Conservation (phyloP, 1,284 basidiomycete species). For the Boletus smithii region DNA sequence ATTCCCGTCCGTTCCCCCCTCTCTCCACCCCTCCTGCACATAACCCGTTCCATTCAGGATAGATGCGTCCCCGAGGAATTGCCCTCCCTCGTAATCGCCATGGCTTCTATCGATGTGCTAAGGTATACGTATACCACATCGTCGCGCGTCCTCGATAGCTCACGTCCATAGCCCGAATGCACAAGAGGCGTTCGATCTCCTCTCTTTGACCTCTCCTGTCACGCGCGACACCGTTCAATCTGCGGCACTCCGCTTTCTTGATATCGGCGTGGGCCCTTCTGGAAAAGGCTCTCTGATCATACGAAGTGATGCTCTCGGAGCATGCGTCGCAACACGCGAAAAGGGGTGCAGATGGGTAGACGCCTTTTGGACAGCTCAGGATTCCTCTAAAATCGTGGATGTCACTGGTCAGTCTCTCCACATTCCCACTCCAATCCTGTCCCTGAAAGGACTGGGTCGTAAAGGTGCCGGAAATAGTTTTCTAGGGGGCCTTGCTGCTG, state of each 20-base stretch:
- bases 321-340: slow-evolving; percentile 54
- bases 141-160: slow-evolving; percentile 6
- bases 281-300: slow-evolving; percentile 65
- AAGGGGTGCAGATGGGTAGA: slow-evolving; percentile 63
- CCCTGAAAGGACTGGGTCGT: slow-evolving; percentile 1
- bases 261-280: slow-evolving; percentile 50
- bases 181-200: slow-evolving; percentile 65
- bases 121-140: slow-evolving; percentile 45
- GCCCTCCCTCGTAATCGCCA: slow-evolving; percentile 58
- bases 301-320: slow-evolving; percentile 74
- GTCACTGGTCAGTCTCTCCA: slow-evolving; percentile 63
- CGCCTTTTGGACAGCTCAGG: slow-evolving; percentile 63
- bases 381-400: slow-evolving; percentile 63
- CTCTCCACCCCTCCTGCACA: not conserved
- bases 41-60: slow-evolving; percentile 44
- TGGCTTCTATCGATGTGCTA: slow-evolving; percentile 61
- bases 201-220: slow-evolving; percentile 51
- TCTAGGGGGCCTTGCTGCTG: slow-evolving; percentile 79
- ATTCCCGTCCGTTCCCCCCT: slow-evolving; percentile 59
- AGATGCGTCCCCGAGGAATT: slow-evolving; percentile 79
- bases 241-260: slow-evolving; percentile 57
- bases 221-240: slow-evolving; percentile 53
- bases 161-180: slow-evolving; percentile 62
- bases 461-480: slow-evolving; percentile 86
- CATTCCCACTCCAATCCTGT: slow-evolving; percentile 1